A percentile compares a stretch with the other conserved stretches of the same genome.
Evolutionary conservation across 768 basidiomycete species (phyloP).

Genomic region (Suillus sp.): DNA sequence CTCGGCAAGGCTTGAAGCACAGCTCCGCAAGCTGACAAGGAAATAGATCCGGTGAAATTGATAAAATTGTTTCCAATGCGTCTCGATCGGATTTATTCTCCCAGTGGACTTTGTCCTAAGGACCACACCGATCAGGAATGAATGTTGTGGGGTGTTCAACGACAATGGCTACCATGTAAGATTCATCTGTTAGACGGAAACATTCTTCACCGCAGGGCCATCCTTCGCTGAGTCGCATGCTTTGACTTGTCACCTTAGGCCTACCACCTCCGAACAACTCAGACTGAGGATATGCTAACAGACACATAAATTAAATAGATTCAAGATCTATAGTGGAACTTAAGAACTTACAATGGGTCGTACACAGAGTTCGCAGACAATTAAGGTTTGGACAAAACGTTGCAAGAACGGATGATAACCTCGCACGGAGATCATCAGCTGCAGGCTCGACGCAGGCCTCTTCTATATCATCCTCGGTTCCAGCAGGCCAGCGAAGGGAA

Average conservation of each 20-base stretch:
- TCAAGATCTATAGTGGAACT: neutral
- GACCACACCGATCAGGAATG: constrained; percentile 1
- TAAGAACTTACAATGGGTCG: constrained; percentile 39
- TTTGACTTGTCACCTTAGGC: constrained; percentile 24
- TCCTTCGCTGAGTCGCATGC: constrained; percentile 30
- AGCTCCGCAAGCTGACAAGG: constrained; percentile 55
- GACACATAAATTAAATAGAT: neutral
- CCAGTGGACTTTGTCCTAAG: constrained; percentile 30
- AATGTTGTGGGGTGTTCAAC: neutral
- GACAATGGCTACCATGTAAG: neutral
- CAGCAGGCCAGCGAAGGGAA: constrained; percentile 40
- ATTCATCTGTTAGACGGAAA: constrained; percentile 26
- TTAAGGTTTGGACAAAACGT: constrained; percentile 49
- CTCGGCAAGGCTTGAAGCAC: constrained; percentile 48
- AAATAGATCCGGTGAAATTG: constrained; percentile 44
- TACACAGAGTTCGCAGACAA: constrained; percentile 45
- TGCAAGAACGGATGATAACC: constrained; percentile 34
- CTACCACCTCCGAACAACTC: constrained; percentile 14
- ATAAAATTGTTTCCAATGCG: constrained; percentile 40
- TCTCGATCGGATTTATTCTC: constrained; percentile 19
- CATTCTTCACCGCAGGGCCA: constrained; percentile 36
- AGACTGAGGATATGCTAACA: neutral
- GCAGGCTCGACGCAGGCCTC: constrained; percentile 18
- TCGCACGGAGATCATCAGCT: constrained; percentile 31
- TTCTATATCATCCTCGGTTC: constrained; percentile 7